Evolutionary conservation across 257 asterid genomes (phyloP).

Genomic region (Galeopsis tetrahit): DNA sequence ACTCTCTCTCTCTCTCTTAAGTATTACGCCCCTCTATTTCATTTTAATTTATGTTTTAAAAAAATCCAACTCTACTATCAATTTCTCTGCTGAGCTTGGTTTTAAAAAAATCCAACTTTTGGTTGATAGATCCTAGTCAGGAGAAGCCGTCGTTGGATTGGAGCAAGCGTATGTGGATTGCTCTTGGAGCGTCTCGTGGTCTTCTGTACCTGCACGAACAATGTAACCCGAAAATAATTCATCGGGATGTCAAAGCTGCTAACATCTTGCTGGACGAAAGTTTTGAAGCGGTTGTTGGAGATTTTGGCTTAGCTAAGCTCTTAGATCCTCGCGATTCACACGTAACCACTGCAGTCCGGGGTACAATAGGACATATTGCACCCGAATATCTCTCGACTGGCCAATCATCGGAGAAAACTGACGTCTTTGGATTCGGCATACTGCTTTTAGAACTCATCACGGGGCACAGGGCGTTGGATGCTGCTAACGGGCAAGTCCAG

Average conservation of each 20-base stretch:
- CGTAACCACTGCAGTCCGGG: constrained; percentile 96
- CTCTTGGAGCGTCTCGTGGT: constrained; percentile 95
- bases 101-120: neutral
- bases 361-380: constrained; percentile 91
- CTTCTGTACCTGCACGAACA: constrained; percentile 88
- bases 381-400: constrained; percentile 97
- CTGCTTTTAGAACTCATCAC: constrained; percentile 84
- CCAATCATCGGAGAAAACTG: constrained; percentile 93
- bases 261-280: constrained; percentile 85
- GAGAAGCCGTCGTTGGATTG: constrained; percentile 84
- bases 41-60: too few relatives aligned
- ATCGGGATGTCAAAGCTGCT: constrained; percentile 95
- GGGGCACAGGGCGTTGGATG: constrained; percentile 78
- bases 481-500: constrained; percentile 64
- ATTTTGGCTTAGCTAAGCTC: constrained; percentile 94
- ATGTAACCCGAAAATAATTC: constrained; percentile 88
- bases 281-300: constrained; percentile 95
- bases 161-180: constrained; percentile 75
- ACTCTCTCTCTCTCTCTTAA: constrained; percentile 15
- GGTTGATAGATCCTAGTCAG: constrained; percentile 55
- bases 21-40: neutral
- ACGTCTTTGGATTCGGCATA: constrained; percentile 91
- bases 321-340: constrained; percentile 86
- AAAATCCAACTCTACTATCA: neutral
- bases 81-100: neutral